Conservation (phyloP, 2,329 filamentous ascomycete genomes). For the Fusarium begoniae region DNA sequence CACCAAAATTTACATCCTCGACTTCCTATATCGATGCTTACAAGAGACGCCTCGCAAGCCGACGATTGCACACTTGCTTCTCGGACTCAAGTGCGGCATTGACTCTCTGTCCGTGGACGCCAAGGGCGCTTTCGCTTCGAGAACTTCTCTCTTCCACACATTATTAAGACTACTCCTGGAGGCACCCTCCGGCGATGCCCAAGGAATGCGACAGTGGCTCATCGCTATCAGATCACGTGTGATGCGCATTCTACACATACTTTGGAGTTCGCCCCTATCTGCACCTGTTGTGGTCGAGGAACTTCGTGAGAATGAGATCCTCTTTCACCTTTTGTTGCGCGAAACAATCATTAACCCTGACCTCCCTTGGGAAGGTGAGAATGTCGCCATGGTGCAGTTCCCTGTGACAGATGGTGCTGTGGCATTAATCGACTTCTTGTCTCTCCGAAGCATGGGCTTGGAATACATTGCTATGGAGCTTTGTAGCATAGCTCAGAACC, state of each 20-base stretch:
- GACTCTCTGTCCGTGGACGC: conserved; percentile 74
- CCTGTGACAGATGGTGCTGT: conserved; percentile 72
- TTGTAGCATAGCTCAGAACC: conserved; percentile 75
- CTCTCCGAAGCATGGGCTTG: conserved; percentile 78
- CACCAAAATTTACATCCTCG: conserved; percentile 84
- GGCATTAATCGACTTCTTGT: conserved; percentile 80
- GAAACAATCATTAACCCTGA: conserved; percentile 76
- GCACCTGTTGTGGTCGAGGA: conserved; percentile 78
- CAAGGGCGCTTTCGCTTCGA: conserved; percentile 74
- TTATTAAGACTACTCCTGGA: conserved; percentile 77
- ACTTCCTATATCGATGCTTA: conserved; percentile 85
- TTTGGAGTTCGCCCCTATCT: conserved; percentile 87
- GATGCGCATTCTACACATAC: conserved; percentile 77
- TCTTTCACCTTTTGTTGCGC: conserved; percentile 78
- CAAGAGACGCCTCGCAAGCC: conserved; percentile 78
- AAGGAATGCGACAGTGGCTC: conserved; percentile 73
- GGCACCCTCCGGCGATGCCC: conserved; percentile 71
- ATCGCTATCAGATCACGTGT: conserved; percentile 73
- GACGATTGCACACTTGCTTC: conserved; percentile 87
- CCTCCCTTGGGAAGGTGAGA: conserved; percentile 77
- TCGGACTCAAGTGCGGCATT: conserved; percentile 84
- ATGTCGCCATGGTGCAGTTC: conserved; percentile 70
- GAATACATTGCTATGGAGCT: conserved; percentile 90
- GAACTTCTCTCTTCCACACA: conserved; percentile 83
- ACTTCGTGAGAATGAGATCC: conserved; percentile 79